Evolutionary conservation across 495 filamentous ascomycete species (phyloP).

Genomic region (Penicillium cataractarum): DNA sequence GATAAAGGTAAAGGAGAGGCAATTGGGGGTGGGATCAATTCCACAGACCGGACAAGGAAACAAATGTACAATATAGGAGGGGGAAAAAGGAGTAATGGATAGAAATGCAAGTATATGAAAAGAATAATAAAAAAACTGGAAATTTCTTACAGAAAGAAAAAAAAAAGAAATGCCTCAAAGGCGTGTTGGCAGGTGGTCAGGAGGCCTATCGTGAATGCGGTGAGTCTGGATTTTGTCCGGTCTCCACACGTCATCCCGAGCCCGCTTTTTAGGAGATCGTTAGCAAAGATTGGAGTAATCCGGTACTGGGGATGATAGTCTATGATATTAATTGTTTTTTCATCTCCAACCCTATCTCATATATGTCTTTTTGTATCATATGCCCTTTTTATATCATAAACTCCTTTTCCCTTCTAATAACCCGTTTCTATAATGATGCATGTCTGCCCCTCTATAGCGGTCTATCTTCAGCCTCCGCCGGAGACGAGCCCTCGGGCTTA

Average conservation of each 20-base stretch:
- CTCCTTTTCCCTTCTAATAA: constrained; percentile 1
- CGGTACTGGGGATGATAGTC: not conserved
- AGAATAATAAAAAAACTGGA: not conserved
- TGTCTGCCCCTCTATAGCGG: not conserved
- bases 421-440: not conserved
- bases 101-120: constrained; percentile 8
- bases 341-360: not conserved
- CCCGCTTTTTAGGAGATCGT: constrained; percentile 1
- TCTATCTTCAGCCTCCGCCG: not conserved
- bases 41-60: constrained; percentile 2
- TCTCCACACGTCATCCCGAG: constrained; percentile 30
- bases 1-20: constrained; percentile 5
- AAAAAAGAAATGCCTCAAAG: constrained; percentile 7
- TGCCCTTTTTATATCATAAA: not conserved
- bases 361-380: not conserved
- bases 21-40: constrained; percentile 1
- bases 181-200: not conserved
- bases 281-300: too few species aligned
- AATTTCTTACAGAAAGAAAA: constrained; percentile 6
- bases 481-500: constrained; percentile 2
- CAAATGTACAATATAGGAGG: too few species aligned
- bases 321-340: not conserved
- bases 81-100: constrained; percentile 5
- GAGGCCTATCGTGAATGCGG: constrained; percentile 24
- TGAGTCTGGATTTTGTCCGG: constrained; percentile 26